Percentiles rank a stretch among this genome's conserved stretches.
Evolutionary conservation across 768 basidiomycete species (phyloP).

Genomic region (Russula griseocarnosa): DNA sequence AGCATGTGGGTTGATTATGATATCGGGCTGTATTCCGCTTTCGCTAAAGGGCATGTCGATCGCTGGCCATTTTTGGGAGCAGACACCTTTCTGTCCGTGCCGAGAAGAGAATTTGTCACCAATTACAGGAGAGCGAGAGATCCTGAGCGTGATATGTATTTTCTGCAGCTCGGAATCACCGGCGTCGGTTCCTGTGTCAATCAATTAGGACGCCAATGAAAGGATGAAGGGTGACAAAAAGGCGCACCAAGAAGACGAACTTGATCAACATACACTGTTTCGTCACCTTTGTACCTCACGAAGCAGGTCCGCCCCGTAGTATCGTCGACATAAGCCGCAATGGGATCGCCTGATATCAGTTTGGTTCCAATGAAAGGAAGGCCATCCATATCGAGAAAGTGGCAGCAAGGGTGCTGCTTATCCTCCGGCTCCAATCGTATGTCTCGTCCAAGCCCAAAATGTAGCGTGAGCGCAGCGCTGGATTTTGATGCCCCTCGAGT

Average conservation of each 20-base stretch:
- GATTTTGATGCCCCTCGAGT: constrained; percentile 62
- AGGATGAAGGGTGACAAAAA: neutral
- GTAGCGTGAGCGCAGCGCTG: constrained; percentile 59
- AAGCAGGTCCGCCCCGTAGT: constrained; percentile 76
- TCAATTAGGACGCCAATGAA: neutral
- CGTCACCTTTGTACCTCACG: constrained; percentile 96
- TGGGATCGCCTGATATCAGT: constrained; percentile 67
- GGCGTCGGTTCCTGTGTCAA: constrained; percentile 65
- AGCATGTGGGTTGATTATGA: constrained; percentile 99
- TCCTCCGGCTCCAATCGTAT: constrained; percentile 52
- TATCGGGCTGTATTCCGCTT: constrained; percentile 97
- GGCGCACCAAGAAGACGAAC: constrained; percentile 81
- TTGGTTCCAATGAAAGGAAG: constrained; percentile 73
- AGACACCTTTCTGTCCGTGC: constrained; percentile 99
- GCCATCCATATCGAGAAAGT: constrained; percentile 76
- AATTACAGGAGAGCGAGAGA: constrained; percentile 93
- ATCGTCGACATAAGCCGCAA: constrained; percentile 87
- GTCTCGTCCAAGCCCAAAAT: constrained; percentile 85
- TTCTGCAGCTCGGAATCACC: constrained; percentile 89
- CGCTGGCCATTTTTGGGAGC: constrained; percentile 98
- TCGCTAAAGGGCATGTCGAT: constrained; percentile 99
- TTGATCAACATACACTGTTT: constrained; percentile 82
- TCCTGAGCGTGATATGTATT: constrained; percentile 87
- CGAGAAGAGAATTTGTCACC: constrained; percentile 99
- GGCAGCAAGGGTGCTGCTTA: constrained; percentile 41